phyloP scores from a whole-genome alignment of 2,329 filamentous ascomycete genomes.

The Trichophyton schoenleinii region DNA sequence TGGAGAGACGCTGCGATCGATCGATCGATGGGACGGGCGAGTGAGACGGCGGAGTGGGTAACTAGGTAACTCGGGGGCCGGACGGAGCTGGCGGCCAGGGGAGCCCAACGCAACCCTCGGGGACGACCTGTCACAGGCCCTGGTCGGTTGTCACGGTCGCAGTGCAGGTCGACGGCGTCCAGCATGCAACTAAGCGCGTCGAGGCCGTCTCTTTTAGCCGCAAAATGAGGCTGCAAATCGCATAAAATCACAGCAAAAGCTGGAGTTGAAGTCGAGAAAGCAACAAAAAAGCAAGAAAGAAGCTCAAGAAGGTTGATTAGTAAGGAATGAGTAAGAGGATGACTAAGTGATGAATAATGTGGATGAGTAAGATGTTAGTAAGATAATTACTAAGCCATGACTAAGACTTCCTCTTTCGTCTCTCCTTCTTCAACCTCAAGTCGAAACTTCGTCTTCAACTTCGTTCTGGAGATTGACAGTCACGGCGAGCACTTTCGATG shows the following conservation, averaged over 20 bases:
- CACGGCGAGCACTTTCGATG: too few species aligned
- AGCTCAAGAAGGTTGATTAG: not conserved
- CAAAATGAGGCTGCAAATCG: not conserved
- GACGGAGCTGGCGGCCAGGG: not conserved
- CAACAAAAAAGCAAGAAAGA: not conserved
- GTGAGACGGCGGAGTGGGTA: too few species aligned
- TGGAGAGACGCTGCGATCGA: not conserved
- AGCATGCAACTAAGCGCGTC: not conserved
- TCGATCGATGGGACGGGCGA: not conserved
- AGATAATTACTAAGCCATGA: too few species aligned
- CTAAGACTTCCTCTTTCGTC: too few species aligned
- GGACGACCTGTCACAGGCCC: not conserved
- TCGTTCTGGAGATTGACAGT: too few species aligned
- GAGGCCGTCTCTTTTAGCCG: not conserved
- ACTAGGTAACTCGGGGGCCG: not conserved
- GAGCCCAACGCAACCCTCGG: not conserved
- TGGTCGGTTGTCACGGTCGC: slow-evolving; percentile 9
- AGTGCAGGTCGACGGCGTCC: not conserved
- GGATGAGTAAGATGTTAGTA: too few species aligned
- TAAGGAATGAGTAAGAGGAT: not conserved
- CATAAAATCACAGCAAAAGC: not conserved
- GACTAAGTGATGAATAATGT: not conserved
- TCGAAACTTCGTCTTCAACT: too few species aligned
- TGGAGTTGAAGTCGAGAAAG: not conserved
- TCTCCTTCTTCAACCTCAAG: too few species aligned